Evolutionary conservation across 306 rosid genomes (phyloP), one percentile per base, ranked within the genome.

Genomic region (Gastrolobium villosum): DNA sequence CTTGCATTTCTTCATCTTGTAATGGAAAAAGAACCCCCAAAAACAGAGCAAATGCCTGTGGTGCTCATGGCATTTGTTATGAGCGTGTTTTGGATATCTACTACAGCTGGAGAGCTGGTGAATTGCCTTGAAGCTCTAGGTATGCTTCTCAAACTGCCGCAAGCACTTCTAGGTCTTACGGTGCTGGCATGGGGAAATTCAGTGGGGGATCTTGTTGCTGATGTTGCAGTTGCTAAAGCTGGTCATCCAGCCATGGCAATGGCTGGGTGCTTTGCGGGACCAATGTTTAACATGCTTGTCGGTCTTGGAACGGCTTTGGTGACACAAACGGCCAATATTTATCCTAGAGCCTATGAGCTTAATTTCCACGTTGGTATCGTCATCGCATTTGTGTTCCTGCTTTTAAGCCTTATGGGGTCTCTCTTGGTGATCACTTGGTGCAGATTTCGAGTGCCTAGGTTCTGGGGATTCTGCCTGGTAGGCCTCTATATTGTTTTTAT

Each of bases 121-220:
- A 95, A 88, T 78, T 95, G 99, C 86, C 98, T 95, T 35, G 97
- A 88, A 59, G 87, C 89, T 48, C 74, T 95, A 5, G 97, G 97
- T 10, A 41, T 73, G 1, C 94, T 88, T 60, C 97, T 95, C 62
- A 74, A 91, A 79, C 79, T 93, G 78, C 94, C 98, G 0, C 89
- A 88, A 1, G 79, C 96, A 49, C 85, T 95, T 78, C 98, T 95
- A 0, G 96, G 99, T 71, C 96, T 93, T 11, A 95, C 98, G 0
- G 99, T 95, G 48, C 96, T 95, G 75, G 99, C 99, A 26, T 95
- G 98, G 99, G 99, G 99, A 52, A 95, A 95, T 68, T 95, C 98
- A 1, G 97, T 93, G 57, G 98, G 99, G 75, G 98, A 95, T 83
- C 97, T 95, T 15, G 98, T 90, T 50, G 99, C 99, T 10, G 98